Conservation (phyloP, 1,284 basidiomycete species). For the Pseudozyma hubeiensis region DNA sequence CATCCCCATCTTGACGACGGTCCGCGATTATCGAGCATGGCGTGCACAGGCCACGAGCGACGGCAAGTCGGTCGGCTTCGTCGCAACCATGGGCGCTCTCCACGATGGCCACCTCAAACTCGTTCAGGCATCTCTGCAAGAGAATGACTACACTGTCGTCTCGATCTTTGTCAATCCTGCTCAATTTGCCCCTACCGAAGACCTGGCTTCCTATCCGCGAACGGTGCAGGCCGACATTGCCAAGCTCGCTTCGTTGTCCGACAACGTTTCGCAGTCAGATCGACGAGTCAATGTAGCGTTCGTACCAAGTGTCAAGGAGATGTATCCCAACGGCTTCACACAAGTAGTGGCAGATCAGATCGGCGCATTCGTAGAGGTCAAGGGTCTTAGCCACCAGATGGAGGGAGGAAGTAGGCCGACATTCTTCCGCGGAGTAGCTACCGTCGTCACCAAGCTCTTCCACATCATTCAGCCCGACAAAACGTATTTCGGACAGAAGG, state of each 20-base stretch:
- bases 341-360: conserved; percentile 81
- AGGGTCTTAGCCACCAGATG: conserved; percentile 84
- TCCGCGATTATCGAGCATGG: conserved; percentile 82
- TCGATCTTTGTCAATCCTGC: conserved; percentile 98
- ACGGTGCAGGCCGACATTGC: conserved; percentile 71
- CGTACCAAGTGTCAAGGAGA: conserved; percentile 59
- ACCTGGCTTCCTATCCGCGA: conserved; percentile 88
- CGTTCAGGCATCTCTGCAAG: conserved; percentile 76
- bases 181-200: conserved; percentile 96
- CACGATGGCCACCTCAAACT: conserved; percentile 92
- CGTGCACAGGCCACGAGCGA: conserved; percentile 73
- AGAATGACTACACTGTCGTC: conserved; percentile 87
- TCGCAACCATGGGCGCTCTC: conserved; percentile 96
- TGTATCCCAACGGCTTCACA: conserved; percentile 86
- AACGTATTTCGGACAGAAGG: conserved; percentile 97
- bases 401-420: conserved; percentile 85
- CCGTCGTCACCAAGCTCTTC: conserved; percentile 93
- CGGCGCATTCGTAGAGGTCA: conserved; percentile 91
- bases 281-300: conserved; percentile 49
- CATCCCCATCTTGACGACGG: conserved; percentile 82
- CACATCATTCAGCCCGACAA: conserved; percentile 91
- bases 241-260: conserved; percentile 45
- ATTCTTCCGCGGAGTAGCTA: conserved; percentile 96
- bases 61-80: conserved; percentile 78
- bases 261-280: background rate